Percentiles rank a stretch among this genome's conserved stretches.
Conservation (phyloP, 306 rosid genomes). For the Alnus glutinosa region DNA sequence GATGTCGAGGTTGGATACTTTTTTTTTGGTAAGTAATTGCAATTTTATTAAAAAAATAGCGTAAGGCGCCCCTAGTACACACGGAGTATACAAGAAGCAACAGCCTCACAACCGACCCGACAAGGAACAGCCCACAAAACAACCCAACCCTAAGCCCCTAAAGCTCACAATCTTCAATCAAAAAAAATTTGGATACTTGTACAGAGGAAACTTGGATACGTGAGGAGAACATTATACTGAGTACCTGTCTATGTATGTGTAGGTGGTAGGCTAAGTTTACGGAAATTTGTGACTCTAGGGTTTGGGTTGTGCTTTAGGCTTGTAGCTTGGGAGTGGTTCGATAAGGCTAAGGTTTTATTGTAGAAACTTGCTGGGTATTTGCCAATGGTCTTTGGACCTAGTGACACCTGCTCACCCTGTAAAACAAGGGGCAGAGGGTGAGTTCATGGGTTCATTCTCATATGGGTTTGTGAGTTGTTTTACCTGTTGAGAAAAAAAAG, state of each 20-base stretch:
- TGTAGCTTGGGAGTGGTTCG: neutral
- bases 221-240: neutral
- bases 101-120: too few relatives aligned
- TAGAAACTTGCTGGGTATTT: neutral
- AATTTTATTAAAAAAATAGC: too few relatives aligned
- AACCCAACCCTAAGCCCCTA: too few relatives aligned
- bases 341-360: neutral
- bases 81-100: too few relatives aligned
- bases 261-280: neutral
- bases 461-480: neutral
- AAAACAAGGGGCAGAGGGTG: neutral
- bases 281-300: neutral
- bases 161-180: too few relatives aligned
- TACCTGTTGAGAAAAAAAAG: neutral
- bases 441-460: neutral
- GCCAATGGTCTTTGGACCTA: slow-evolving; percentile 1
- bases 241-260: neutral
- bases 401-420: neutral
- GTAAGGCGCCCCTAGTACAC: too few relatives aligned
- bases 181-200: neutral
- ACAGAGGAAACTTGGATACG: too few relatives aligned
- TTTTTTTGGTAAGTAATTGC: too few relatives aligned
- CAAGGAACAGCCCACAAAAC: too few relatives aligned
- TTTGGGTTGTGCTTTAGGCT: neutral
- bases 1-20: neutral